Percentiles rank a stretch among this genome's conserved stretches.
Conservation (phyloP, 2,329 filamentous ascomycete genomes). For the Cercospora berteroae region DNA sequence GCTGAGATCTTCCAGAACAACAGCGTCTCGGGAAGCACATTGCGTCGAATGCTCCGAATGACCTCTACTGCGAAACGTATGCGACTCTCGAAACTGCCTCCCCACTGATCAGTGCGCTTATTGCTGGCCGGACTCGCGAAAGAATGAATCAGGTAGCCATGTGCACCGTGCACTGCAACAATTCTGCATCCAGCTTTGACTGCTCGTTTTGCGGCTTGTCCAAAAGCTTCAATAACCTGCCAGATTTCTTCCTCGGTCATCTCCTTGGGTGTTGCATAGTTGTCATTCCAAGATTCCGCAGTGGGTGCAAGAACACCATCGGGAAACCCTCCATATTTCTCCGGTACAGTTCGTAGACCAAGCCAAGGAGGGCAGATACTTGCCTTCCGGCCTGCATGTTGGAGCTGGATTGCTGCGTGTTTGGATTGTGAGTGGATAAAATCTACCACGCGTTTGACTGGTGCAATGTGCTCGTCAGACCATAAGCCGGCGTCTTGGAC, state of each 20-base stretch:
- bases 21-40: not conserved
- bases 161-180: not conserved
- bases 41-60: not conserved
- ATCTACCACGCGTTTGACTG: not conserved
- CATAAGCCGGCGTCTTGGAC: not conserved
- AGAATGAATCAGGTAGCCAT: not conserved
- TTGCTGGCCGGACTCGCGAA: not conserved
- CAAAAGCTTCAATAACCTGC: not conserved
- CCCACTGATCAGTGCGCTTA: not conserved
- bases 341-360: not conserved
- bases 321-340: not conserved
- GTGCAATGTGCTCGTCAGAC: not conserved
- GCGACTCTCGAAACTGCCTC: not conserved
- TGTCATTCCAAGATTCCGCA: not conserved
- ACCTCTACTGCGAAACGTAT: not conserved
- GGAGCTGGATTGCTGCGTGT: not conserved
- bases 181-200: not conserved
- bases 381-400: not conserved
- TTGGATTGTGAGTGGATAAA: not conserved
- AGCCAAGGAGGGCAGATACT: not conserved
- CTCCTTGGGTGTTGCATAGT: not conserved
- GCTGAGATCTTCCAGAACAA: not conserved
- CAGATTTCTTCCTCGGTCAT: not conserved
- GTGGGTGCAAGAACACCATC: not conserved
- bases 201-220: not conserved